A percentile compares a stretch with the other conserved stretches of the same genome.
These are phyloP conservation scores for Suillus hirtellus DNA, from an alignment of 768 basidiomycete species.

Conservation along the genomic window DNA sequence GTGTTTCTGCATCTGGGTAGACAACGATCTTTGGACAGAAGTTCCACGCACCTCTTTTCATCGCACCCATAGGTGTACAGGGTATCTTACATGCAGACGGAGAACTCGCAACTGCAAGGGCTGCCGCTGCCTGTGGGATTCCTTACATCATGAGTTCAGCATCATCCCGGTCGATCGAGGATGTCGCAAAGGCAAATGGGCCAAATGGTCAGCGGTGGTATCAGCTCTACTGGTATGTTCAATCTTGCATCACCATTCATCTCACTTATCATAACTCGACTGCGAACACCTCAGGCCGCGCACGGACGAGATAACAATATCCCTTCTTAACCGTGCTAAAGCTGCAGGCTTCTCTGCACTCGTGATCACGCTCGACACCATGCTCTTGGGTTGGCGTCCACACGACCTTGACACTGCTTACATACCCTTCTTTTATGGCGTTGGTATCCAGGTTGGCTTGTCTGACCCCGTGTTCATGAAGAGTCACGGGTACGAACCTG, in stretches of 20 bases:
- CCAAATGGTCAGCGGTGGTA: constrained; percentile 67
- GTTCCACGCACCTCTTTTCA: constrained; percentile 58
- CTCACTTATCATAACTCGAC: background rate
- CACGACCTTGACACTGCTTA: constrained; percentile 67
- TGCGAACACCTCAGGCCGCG: constrained; percentile 50
- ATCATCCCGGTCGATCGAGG: constrained; percentile 69
- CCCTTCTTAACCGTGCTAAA: constrained; percentile 67
- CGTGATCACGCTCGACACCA: constrained; percentile 79
- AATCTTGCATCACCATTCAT: background rate
- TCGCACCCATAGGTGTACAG: constrained; percentile 81
- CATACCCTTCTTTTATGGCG: constrained; percentile 65
- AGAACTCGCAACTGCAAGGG: constrained; percentile 69
- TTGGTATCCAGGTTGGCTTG: constrained; percentile 64
- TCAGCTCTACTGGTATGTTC: constrained; percentile 73
- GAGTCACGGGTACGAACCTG: constrained; percentile 46
- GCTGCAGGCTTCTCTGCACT: constrained; percentile 65
- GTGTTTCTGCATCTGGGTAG: constrained; percentile 34
- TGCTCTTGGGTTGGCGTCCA: constrained; percentile 73
- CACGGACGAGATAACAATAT: constrained; percentile 58
- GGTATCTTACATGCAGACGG: constrained; percentile 69
- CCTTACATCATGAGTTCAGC: constrained; percentile 80
- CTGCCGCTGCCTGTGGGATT: constrained; percentile 60
- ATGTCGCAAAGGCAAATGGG: constrained; percentile 73
- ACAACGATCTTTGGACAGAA: constrained; percentile 71
- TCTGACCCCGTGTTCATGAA: constrained; percentile 83